A percentile compares a stretch with the other conserved stretches of the same genome.
Conservation (phyloP, 2,329 filamentous ascomycete species). For the Pestalotiopsis sp. region DNA sequence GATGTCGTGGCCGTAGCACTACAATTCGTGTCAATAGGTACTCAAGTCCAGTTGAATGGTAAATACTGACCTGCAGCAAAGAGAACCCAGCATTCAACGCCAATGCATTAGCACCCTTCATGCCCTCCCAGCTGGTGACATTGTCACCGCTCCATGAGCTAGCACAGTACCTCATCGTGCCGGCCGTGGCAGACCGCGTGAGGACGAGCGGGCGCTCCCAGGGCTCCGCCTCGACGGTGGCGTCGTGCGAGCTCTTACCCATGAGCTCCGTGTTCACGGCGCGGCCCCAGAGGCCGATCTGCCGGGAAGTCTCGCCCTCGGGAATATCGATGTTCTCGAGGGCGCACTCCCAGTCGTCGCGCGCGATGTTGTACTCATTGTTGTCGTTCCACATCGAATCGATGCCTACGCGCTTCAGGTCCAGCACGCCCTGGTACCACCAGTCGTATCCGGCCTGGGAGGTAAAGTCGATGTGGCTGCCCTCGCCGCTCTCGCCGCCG, state of each 20-base stretch:
- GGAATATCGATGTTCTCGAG: slow-evolving; percentile 49
- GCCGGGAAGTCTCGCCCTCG: slow-evolving; percentile 41
- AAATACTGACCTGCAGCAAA: slow-evolving; percentile 56
- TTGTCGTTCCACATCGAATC: slow-evolving; percentile 82
- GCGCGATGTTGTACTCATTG: slow-evolving; percentile 72
- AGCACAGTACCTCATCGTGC: slow-evolving; percentile 71
- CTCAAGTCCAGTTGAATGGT: neutral
- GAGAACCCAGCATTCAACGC: slow-evolving; percentile 71
- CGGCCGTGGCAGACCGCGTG: slow-evolving; percentile 71
- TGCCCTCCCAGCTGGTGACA: slow-evolving; percentile 72
- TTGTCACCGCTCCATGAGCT: slow-evolving; percentile 79
- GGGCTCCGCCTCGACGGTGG: slow-evolving; percentile 60
- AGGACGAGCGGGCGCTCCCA: slow-evolving; percentile 68
- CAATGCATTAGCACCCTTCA: slow-evolving; percentile 72
- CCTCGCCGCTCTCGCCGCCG: slow-evolving; percentile 70
- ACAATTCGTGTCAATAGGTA: neutral
- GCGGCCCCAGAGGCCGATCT: slow-evolving; percentile 71
- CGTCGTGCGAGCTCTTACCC: slow-evolving; percentile 72
- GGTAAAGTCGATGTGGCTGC: slow-evolving; percentile 75
- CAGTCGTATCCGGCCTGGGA: slow-evolving; percentile 68
- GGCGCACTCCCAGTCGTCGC: slow-evolving; percentile 67
- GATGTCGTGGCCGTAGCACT: slow-evolving; percentile 74
- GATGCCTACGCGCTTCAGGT: slow-evolving; percentile 65
- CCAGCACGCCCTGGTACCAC: slow-evolving; percentile 72
- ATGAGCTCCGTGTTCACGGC: slow-evolving; percentile 72